Base-by-base conservation (phyloP, 2,329 filamentous ascomycete species). In the Plenodomus biglobosus region DNA sequence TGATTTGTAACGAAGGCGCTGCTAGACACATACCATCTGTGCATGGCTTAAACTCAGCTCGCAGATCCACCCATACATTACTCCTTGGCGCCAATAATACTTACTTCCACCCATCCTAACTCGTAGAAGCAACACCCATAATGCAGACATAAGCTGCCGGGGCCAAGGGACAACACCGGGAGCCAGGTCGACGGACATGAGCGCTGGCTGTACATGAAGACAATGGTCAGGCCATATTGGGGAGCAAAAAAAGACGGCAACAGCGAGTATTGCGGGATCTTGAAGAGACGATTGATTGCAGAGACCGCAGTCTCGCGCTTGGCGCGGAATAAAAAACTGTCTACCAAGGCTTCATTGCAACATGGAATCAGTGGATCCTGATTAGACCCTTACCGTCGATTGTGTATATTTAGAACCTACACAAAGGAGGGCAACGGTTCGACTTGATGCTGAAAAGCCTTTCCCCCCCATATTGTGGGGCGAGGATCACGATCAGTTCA, bases 101-200 rank as follows among this genome's bases (percentile, higher is more conserved):
- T 15, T 11, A 32, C 27, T 15, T 15, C 13, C 13, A 11, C 36
- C 38, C 35, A 51, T 27, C 44, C 49, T 49, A 44, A 51, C 48
- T 45, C 37, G 21, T 38, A 43, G 27, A 57, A 54, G 56, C 36
- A 46, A 55, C 40, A 41, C 52, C 38, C 46, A 35, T 47, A 37
- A 48, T 41, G 41, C 45, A 44, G 40, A 38, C 39, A 40, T 48
- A 43, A 42, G 50, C 38, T 47, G 34, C 24, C 45, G 46, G 32
- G 32, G n/a, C 41, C 16, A 40, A 40, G 35, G 44, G 21, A 36
- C 20, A 27, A 40, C 41, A 32, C 58, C 58, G 42, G 50, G 39
- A 58, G 48, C 46, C 58, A 53, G 56, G 56, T 45, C 37, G 27
- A 52, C 56, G 59, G 60, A 64, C 46, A 58, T 67, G 39, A 54